phyloP scores from a whole-genome alignment of 352 stramenopile species.

The Phytopythium ostracodes region DNA sequence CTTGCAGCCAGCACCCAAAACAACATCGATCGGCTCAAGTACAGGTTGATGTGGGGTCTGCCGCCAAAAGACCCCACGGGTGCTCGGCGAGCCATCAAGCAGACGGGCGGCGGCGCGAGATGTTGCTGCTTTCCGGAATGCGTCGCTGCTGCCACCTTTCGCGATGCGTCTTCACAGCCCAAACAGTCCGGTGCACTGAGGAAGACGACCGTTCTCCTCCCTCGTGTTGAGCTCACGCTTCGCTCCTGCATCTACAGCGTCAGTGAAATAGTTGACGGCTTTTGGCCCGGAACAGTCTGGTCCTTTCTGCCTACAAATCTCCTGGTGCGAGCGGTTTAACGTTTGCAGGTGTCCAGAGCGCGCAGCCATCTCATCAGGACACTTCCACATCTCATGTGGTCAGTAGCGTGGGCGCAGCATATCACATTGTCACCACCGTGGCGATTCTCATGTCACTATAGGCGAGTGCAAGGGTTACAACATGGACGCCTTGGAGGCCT shows the following conservation, averaged over 20 bases:
- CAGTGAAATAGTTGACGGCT: too few species aligned
- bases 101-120: not conserved
- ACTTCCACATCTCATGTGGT: not conserved
- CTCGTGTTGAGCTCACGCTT: too few species aligned
- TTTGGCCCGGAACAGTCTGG: not conserved
- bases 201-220: too few species aligned
- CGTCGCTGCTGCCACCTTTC: too few species aligned
- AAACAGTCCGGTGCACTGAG: too few species aligned
- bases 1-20: not conserved
- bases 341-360: not conserved
- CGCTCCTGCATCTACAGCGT: too few species aligned
- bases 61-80: not conserved
- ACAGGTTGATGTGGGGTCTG: not conserved
- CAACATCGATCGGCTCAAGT: not conserved
- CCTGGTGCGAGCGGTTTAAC: not conserved
- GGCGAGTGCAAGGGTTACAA: not conserved
- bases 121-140: not conserved
- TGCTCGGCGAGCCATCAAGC: not conserved
- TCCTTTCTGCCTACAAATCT: not conserved
- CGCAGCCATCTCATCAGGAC: not conserved
- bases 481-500: not conserved
- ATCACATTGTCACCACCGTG: not conserved
- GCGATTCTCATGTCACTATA: not conserved
- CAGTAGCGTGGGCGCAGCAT: not conserved
- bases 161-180: not conserved